phyloP scores from a whole-genome alignment of 2,329 filamentous ascomycete genomes.

The Phialophora chinensis region DNA sequence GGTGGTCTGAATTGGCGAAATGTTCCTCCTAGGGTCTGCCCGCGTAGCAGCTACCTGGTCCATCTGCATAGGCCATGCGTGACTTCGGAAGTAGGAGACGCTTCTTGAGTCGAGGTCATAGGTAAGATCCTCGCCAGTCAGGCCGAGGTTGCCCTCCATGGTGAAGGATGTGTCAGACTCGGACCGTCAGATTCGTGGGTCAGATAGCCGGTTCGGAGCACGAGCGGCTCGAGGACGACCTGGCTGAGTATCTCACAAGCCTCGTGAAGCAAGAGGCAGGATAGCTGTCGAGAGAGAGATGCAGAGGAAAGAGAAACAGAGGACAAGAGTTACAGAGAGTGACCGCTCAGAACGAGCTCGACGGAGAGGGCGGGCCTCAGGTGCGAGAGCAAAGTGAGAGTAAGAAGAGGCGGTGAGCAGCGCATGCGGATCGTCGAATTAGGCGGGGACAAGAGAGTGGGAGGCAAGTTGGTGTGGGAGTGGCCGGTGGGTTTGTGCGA shows the following conservation, averaged over 20 bases:
- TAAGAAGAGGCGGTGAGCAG: constrained; percentile 37
- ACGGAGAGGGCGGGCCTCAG: constrained; percentile 31
- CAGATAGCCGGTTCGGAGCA: constrained; percentile 28
- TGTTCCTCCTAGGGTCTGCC: constrained; percentile 47
- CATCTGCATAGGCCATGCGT: constrained; percentile 52
- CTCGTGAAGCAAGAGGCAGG: constrained; percentile 36
- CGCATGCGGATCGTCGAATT: constrained; percentile 35
- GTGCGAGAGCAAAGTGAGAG: constrained; percentile 26
- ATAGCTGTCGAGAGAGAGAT: constrained; percentile 30
- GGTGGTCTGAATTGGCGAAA: constrained; percentile 51
- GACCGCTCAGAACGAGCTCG: constrained; percentile 36
- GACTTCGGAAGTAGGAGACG: constrained; percentile 49
- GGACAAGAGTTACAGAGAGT: constrained; percentile 34
- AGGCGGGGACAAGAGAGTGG: constrained; percentile 29
- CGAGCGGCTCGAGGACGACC: constrained; percentile 30
- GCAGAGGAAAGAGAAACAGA: constrained; percentile 27
- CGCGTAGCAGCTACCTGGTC: constrained; percentile 46
- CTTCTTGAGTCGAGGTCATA: constrained; percentile 56
- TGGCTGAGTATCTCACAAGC: constrained; percentile 26
- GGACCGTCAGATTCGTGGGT: constrained; percentile 34
- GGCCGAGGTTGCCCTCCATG: constrained; percentile 54
- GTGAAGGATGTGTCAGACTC: constrained; percentile 37
- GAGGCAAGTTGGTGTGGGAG: constrained; percentile 14
- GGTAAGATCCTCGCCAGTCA: constrained; percentile 53
- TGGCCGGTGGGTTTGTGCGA: constrained; percentile 14